Conservation (phyloP, 768 basidiomycete species). For the Naganishia onofrii region DNA sequence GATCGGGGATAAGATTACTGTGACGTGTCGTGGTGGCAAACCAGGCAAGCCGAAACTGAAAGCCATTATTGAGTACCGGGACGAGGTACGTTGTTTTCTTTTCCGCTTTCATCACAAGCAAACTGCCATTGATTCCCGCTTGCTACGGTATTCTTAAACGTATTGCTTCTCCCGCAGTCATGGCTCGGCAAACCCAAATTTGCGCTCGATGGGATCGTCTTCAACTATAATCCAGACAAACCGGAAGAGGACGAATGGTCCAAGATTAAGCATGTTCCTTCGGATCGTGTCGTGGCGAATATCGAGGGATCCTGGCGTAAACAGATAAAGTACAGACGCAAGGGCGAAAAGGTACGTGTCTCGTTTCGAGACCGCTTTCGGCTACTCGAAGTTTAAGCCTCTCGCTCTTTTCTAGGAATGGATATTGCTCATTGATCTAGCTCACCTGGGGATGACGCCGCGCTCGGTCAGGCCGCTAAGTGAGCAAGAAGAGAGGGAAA, state of each 20-base stretch:
- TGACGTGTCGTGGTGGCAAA: conserved; percentile 74
- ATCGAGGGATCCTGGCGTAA: conserved; percentile 88
- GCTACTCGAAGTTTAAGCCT: not conserved
- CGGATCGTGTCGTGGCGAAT: conserved; percentile 68
- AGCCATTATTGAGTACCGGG: conserved; percentile 88
- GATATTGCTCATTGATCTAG: conserved; percentile 71
- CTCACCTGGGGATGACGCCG: conserved; percentile 67
- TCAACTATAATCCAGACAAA: conserved; percentile 69
- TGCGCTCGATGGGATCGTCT: conserved; percentile 82
- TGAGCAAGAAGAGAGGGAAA: conserved; percentile 75
- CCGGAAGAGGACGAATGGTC: conserved; percentile 51
- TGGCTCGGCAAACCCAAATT: conserved; percentile 89
- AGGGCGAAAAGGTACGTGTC: conserved; percentile 52
- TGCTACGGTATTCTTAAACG: conserved; percentile 14
- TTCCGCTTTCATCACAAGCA: conserved; percentile 31
- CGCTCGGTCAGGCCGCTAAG: conserved; percentile 80
- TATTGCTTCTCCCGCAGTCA: conserved; percentile 57
- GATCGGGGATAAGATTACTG: conserved; percentile 49
- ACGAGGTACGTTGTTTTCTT: conserved; percentile 67
- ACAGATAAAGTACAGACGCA: conserved; percentile 69
- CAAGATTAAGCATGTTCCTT: conserved; percentile 80
- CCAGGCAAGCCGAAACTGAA: conserved; percentile 61
- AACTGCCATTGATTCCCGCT: conserved; percentile 30
- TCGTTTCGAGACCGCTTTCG: not conserved
- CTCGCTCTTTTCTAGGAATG: conserved; percentile 56